These are phyloP conservation scores for Cryphonectria radicalis DNA, from an alignment of 2,329 filamentous ascomycete species.

Conservation along the genomic window DNA sequence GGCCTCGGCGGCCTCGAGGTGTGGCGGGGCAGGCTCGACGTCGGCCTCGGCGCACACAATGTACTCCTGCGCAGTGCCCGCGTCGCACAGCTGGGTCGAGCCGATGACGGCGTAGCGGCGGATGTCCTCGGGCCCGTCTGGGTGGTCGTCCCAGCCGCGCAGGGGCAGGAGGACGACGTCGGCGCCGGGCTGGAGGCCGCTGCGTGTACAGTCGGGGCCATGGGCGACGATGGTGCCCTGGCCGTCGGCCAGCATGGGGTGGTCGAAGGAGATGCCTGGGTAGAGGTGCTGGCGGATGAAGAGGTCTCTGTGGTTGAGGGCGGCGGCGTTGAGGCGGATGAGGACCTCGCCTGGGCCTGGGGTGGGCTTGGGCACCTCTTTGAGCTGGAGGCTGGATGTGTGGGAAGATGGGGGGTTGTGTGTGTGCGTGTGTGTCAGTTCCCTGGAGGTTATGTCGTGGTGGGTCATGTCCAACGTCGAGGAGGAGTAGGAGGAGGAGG, in stretches of 20 bases:
- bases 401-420: not conserved
- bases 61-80: conserved; percentile 77
- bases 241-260: conserved; percentile 82
- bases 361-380: conserved; percentile 63
- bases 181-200: conserved; percentile 36
- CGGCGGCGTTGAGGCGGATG: conserved; percentile 75
- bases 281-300: conserved; percentile 94
- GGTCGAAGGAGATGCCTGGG: conserved; percentile 78
- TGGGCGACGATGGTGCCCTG: conserved; percentile 72
- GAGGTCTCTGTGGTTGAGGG: conserved; percentile 93
- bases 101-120: conserved; percentile 68
- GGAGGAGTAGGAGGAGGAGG: not conserved
- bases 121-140: conserved; percentile 72
- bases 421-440: not conserved
- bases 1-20: conserved; percentile 74
- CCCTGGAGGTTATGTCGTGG: not conserved
- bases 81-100: conserved; percentile 64
- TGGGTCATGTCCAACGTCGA: not conserved
- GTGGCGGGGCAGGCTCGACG: conserved; percentile 74
- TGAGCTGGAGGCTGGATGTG: conserved; percentile 57
- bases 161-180: conserved; percentile 73
- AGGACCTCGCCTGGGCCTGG: conserved; percentile 72
- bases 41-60: conserved; percentile 71
- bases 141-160: conserved; percentile 74
- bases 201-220: conserved; percentile 49